phyloP scores from a whole-genome alignment of 192 early-diverging fungal genomes.

The Coemansia nantahalensis region DNA sequence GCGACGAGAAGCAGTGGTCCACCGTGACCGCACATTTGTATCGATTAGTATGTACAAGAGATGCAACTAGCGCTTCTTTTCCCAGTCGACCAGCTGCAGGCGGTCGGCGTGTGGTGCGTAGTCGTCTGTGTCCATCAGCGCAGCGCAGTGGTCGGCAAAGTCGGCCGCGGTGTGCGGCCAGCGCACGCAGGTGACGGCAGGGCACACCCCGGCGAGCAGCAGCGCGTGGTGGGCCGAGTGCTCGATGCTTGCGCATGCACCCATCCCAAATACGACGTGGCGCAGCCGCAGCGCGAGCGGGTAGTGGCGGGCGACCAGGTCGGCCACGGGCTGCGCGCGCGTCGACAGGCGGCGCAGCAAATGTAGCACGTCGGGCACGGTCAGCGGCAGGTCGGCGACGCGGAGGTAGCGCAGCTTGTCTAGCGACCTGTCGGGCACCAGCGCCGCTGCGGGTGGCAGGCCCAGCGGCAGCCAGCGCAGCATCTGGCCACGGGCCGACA shows the following conservation, averaged over 20 bases:
- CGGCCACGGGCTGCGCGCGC: too few relatives aligned
- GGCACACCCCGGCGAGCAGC: constrained; percentile 15
- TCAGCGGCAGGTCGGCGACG: background rate
- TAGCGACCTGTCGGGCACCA: background rate
- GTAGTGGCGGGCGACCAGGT: background rate
- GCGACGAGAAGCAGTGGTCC: too few relatives aligned
- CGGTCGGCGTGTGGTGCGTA: constrained; percentile 8
- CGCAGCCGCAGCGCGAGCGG: constrained; percentile 3
- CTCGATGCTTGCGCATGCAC: constrained; percentile 10
- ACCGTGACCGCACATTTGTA: too few relatives aligned
- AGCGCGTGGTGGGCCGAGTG: constrained; percentile 19
- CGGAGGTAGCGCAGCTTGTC: constrained; percentile 2
- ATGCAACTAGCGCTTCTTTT: constrained; percentile 5
- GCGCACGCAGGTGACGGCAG: constrained; percentile 7
- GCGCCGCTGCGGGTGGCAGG: background rate
- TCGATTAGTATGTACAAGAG: too few relatives aligned
- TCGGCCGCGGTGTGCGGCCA: constrained; percentile 12
- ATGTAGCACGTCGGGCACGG: background rate
- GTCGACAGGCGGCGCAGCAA: background rate
- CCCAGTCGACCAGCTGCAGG: constrained; percentile 15
- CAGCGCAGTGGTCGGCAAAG: constrained; percentile 11
- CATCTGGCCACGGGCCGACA: background rate
- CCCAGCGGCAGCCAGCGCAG: too few relatives aligned
- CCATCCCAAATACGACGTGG: constrained; percentile 17
- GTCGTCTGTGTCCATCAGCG: background rate